Base-by-base conservation (phyloP, 805 yeast genomes). In the Myxozyma vanderwaltii region DNA sequence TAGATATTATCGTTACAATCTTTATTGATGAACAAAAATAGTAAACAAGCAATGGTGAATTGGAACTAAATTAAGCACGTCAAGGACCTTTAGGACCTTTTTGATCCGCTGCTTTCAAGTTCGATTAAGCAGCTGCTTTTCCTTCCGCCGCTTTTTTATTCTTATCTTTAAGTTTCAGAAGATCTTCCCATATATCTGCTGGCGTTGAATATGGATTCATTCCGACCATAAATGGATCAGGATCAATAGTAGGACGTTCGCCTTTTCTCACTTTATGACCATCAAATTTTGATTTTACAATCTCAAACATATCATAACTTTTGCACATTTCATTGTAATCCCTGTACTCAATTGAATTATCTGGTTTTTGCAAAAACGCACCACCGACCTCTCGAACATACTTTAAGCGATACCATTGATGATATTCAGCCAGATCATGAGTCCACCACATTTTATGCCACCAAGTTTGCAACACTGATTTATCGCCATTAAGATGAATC, bases 371-470 rank as follows among this genome's bases (percentile, higher is more conserved):
- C 15, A 56, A 38, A 17, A 24, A 57, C 17, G 46, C 50, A 17
- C 61, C 61, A 21, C 54, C 53, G 40, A 4, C 8, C 29, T 26
- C 17, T 15, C 54, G 58, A 5, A 47, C 61, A 17, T 45, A 24
- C 15, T 57, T 43, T 13, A 57, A 35, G 4, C 50, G 49, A 13
- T 15, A n/a, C 44, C 41, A 33, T 39, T 44, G 52, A 24, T 31
- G 50, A 12, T 47, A 19, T 2, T 29, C 48, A 5, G 17, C 29
- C 12, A 17, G 12, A 26, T 57, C 58, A 27, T 57, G 49, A 19
- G 52, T 47, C 45, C 45, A 58, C 62, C 62, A 58, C 59, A 58
- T 54, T 49, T 54, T 43, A 33, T 50, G 38, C 62, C 62, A 58
- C 62, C 62, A 58, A 4, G 59, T 58, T n/a, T 47, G 8, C 35